A percentile compares a stretch with the other conserved stretches of the same genome.
Conservation (phyloP, 2,329 filamentous ascomycete genomes). For the Penicillium sp. region DNA sequence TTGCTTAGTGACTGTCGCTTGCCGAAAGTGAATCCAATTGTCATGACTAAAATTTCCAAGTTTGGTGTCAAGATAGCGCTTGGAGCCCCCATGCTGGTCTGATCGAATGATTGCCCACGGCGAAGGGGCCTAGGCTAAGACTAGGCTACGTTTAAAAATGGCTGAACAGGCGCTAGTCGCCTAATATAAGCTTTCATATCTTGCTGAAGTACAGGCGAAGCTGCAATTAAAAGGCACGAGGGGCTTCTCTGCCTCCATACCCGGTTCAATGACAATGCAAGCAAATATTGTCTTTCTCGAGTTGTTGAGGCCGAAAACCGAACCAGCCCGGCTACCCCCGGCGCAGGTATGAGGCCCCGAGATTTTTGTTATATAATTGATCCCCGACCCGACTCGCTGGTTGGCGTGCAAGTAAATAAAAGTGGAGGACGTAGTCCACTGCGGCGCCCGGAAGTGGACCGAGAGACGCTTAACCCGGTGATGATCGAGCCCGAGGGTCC, state of each 20-base stretch:
- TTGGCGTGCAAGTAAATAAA: constrained; percentile 5
- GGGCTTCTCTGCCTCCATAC: background rate
- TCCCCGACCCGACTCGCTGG: constrained; percentile 11
- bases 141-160: background rate
- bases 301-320: constrained; percentile 10
- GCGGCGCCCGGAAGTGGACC: constrained; percentile 17
- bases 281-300: background rate
- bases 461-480: constrained; percentile 27
- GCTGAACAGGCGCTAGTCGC: background rate
- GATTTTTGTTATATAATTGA: constrained; percentile 31
- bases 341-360: constrained; percentile 18
- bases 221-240: background rate
- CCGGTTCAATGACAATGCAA: background rate
- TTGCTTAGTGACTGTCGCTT: background rate
- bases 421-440: constrained; percentile 13
- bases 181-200: background rate
- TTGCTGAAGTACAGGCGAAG: background rate
- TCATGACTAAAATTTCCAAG: constrained; percentile 17
- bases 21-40: constrained; percentile 10
- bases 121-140: background rate
- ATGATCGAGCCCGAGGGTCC: constrained; percentile 18
- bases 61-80: constrained; percentile 17
- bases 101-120: background rate
- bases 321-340: constrained; percentile 25
- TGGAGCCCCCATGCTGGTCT: constrained; percentile 11